A percentile compares a stretch with the other conserved stretches of the same genome.
phyloP scores from a whole-genome alignment of 139 green algal species.

The Eudorina sp. region DNA sequence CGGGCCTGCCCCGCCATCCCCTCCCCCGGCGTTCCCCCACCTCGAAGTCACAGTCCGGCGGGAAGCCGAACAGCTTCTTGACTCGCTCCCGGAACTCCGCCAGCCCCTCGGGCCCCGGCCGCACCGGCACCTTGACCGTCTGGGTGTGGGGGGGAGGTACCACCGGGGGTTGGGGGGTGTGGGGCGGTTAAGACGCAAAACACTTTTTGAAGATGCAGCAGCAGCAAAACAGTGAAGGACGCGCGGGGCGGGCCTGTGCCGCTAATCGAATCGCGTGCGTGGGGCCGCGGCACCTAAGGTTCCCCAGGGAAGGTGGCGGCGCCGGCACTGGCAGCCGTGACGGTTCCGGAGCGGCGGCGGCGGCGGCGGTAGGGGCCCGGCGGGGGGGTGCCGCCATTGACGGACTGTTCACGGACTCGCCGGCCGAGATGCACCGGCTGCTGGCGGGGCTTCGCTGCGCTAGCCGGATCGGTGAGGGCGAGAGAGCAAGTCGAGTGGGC shows the following conservation, averaged over 20 bases:
- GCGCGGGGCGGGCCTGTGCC: too few species aligned
- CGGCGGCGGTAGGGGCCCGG: too few species aligned
- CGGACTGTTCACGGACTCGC: constrained; percentile 38
- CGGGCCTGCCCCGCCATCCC: not conserved
- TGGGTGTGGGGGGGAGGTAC: not conserved
- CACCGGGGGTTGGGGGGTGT: not conserved
- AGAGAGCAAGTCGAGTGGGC: too few species aligned
- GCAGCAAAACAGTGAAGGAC: too few species aligned
- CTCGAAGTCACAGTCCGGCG: constrained; percentile 17
- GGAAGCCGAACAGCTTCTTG: constrained; percentile 23
- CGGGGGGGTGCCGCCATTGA: not conserved
- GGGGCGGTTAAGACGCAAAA: too few species aligned
- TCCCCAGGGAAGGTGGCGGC: not conserved
- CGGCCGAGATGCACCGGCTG: not conserved
- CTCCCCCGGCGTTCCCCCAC: not conserved
- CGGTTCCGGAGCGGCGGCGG: too few species aligned
- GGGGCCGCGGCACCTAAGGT: too few species aligned
- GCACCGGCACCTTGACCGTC: constrained; percentile 33
- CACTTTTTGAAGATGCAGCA: too few species aligned
- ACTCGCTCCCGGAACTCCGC: constrained; percentile 33
- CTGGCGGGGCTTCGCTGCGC: not conserved
- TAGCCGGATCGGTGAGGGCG: too few species aligned
- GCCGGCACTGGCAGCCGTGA: too few species aligned
- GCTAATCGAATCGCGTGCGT: too few species aligned
- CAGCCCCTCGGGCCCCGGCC: constrained; percentile 29